Base-by-base conservation (phyloP, 345 rosid species). In the Euphorbia peplus region DNA sequence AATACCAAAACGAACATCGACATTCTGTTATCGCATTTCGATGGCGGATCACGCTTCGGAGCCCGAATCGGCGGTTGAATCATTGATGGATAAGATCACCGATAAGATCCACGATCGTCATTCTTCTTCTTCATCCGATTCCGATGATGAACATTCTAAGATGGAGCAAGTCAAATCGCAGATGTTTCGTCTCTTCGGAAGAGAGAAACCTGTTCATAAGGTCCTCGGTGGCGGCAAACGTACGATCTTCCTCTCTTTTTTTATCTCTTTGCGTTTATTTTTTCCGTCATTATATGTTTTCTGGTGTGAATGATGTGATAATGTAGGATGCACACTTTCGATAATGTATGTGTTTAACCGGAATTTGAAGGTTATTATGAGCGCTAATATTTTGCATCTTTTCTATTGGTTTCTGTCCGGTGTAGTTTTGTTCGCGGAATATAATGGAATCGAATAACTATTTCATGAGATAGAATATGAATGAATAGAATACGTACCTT, bases 71-170 rank as follows among this genome's bases (percentile, higher is more conserved):
- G 65, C 63, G 10, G 76, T 54, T 25, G 83, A 84, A 37, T 80
- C 91, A 22, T 37, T 83, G 79, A 57, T 83, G 81, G 86, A 80
- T 58, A 86, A 83, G 83, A 59, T 87, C 71, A 19, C 83, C 28
- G 88, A 83, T 39, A 82, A 85, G 83, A 80, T 85, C 81, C 75
- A 70, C 60, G 70, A 64, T 63, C 77, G 71, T 22, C 76, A 79
- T 47, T 76, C 80, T 46, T 81, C 86, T 8, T 88, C 88, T 5
- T 84, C 92, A 41, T 88, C 88, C 2, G 90, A 85, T 70, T 79
- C 89, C 52, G 92, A 84, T 21, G 85, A 84, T 72, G 81, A 77
- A 70, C 79, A 81, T 5, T 79, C 83, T 19, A 59, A 76, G 2
- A 63, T 69, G 7, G 74, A 50, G n/a, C 68, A 81, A 18, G 59